Evolutionary conservation across 2,329 filamentous ascomycete genomes (phyloP), one percentile per base, ranked within the genome.

Genomic region (Fusarium coicis): DNA sequence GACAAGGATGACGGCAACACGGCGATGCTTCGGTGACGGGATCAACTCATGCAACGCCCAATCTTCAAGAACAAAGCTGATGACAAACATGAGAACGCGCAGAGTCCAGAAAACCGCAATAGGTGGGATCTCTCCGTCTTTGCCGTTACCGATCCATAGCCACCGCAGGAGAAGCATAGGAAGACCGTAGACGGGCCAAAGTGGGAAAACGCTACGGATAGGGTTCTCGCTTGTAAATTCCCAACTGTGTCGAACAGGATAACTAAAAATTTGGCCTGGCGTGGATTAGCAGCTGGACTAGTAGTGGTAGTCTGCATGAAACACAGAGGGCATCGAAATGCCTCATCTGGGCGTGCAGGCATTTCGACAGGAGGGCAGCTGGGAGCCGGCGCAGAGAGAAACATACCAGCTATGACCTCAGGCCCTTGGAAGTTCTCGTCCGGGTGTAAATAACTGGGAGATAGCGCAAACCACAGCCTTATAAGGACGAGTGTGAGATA

Each of bases 381-480:
- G 47, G 42, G 42, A 49, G 46, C 44, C 32, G 50, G 47, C 30
- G 60, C 28, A 43, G 19, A 40, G 50, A 44, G 37, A 49, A 64
- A 66, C 91, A 76, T 90, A 98, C 96, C 96, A 79, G 96, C 95
- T 79, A 98, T 96, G 74, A 98, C 92, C 86, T 99, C 96, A 21
- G 96, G 96, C 40, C 96, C 96, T 85, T 99, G 96, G 79, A 99
- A 99, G 86, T 98, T 96, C 87, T 99, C 96, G 85, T 99, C 96
- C 10, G 96, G 96, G 82, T 99, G 96, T 52, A 99, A 90, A 83
- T 99, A 99, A 87, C 96, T 98, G 66, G 96, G 93, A 72, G 93
- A 95, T 74, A 98, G 85, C 68, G 96, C 96, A 82, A 98, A 96
- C 89, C 96, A 98, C 79, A 98, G 88, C 83, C 96, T 93, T 79